Evolutionary conservation across 2,329 filamentous ascomycete genomes (phyloP).

Genomic region (Xylariaceae sp.): DNA sequence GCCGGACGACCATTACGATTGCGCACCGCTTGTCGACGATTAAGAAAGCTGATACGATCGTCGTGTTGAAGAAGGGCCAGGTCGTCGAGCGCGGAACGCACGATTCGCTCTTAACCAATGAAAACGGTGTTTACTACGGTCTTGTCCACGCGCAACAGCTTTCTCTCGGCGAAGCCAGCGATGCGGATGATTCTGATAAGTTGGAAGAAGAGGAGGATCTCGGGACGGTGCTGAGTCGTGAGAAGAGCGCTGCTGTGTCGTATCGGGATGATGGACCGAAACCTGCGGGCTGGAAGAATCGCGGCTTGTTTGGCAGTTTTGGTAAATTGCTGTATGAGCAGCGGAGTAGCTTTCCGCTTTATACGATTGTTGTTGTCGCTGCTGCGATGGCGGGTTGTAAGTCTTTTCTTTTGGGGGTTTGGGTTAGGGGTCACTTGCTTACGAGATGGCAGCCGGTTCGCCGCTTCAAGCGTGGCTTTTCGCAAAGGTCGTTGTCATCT

Average conservation of each 20-base stretch:
- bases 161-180: constrained; percentile 45
- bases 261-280: constrained; percentile 25
- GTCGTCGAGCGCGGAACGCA: constrained; percentile 73
- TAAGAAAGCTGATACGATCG: constrained; percentile 70
- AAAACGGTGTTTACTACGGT: constrained; percentile 59
- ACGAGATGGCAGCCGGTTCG: constrained; percentile 34
- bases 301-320: constrained; percentile 47
- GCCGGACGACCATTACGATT: constrained; percentile 67
- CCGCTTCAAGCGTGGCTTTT: constrained; percentile 53
- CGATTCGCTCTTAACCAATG: constrained; percentile 57
- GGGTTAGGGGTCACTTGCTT: neutral
- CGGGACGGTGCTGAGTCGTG: constrained; percentile 36
- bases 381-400: constrained; percentile 36
- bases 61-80: constrained; percentile 66
- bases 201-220: constrained; percentile 38
- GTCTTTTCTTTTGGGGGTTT: constrained; percentile 8
- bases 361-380: constrained; percentile 45
- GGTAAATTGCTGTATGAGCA: constrained; percentile 54
- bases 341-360: constrained; percentile 44
- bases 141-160: constrained; percentile 62
- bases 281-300: constrained; percentile 32
- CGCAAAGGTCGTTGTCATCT: constrained; percentile 48
- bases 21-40: constrained; percentile 72
- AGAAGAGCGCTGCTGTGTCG: constrained; percentile 43
- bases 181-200: constrained; percentile 33